phyloP scores from a whole-genome alignment of 2,329 filamentous ascomycete genomes.

The Magnaporthiopsis incrustans region DNA sequence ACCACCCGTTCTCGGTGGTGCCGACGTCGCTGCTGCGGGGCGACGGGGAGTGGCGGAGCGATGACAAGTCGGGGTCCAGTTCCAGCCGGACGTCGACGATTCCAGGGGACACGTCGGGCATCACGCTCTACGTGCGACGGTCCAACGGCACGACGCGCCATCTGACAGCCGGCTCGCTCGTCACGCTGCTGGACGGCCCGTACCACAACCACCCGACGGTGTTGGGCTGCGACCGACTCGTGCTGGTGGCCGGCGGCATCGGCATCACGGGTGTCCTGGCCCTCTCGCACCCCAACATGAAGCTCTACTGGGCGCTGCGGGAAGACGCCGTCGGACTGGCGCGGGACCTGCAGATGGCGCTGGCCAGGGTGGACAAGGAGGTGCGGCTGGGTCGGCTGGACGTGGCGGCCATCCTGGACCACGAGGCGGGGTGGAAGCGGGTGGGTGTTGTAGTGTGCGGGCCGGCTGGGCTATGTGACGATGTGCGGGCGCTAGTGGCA shows the following conservation, averaged over 20 bases:
- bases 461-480: conserved; percentile 31
- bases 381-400: conserved; percentile 26
- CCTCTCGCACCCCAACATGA: conserved; percentile 23
- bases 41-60: neutral
- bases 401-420: conserved; percentile 24
- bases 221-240: conserved; percentile 24
- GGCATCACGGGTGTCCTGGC: conserved; percentile 37
- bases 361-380: conserved; percentile 23
- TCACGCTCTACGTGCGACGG: conserved; percentile 30
- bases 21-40: conserved; percentile 17
- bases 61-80: neutral
- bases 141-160: conserved; percentile 25
- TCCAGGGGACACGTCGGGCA: conserved; percentile 13
- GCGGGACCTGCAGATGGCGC: conserved; percentile 20
- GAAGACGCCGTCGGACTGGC: conserved; percentile 21
- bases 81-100: neutral
- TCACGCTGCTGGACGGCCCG: conserved; percentile 31
- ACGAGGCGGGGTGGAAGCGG: conserved; percentile 18
- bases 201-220: conserved; percentile 26
- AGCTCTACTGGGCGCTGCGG: conserved; percentile 24
- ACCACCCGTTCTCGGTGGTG: conserved; percentile 43
- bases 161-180: conserved; percentile 20
- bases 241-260: conserved; percentile 39
- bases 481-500: conserved; percentile 25
- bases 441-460: conserved; percentile 32